Evolutionary conservation across 805 yeast genomes (phyloP).

Genomic region (Candida nonsorbophila): DNA sequence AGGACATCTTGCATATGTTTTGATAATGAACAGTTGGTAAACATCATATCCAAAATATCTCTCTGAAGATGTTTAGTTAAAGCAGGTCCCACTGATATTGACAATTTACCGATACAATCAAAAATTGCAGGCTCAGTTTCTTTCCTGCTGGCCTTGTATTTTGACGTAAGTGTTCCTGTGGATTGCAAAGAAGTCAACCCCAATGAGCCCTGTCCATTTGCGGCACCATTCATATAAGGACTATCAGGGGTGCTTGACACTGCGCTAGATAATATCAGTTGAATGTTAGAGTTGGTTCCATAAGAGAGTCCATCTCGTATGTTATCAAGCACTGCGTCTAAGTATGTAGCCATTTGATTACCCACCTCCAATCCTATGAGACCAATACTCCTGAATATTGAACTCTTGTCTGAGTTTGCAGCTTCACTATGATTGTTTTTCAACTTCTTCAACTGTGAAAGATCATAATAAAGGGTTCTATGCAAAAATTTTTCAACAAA

Average conservation of each 20-base stretch:
- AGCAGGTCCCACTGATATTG: conserved; percentile 89
- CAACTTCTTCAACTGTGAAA: conserved; percentile 70
- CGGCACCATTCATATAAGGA: conserved; percentile 7
- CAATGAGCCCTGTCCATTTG: conserved; percentile 6
- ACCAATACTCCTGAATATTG: conserved; percentile 78
- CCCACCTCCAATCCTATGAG: conserved; percentile 76
- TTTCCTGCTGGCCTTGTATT: conserved; percentile 52
- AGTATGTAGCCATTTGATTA: conserved; percentile 78
- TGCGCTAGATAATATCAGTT: conserved; percentile 36
- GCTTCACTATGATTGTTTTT: conserved; percentile 37
- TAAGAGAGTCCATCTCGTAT: conserved; percentile 69
- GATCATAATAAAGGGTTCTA: conserved; percentile 67
- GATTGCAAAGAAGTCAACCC: conserved; percentile 20
- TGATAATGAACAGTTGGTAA: conserved; percentile 74
- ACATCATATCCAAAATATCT: conserved; percentile 72
- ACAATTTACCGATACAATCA: conserved; percentile 81
- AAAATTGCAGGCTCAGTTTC: conserved; percentile 83
- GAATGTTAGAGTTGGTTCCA: conserved; percentile 30
- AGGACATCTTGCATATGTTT: conserved; percentile 76
- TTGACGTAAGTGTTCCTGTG: conserved; percentile 36
- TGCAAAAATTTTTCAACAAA: conserved; percentile 82
- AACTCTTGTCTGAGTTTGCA: conserved; percentile 56
- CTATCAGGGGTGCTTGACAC: conserved; percentile 20
- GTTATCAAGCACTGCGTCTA: conserved; percentile 82
- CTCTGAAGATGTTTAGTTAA: conserved; percentile 81